Base-by-base conservation (phyloP, 202 grass and related monocot species). In the Dendrocalamus latiflorus region DNA sequence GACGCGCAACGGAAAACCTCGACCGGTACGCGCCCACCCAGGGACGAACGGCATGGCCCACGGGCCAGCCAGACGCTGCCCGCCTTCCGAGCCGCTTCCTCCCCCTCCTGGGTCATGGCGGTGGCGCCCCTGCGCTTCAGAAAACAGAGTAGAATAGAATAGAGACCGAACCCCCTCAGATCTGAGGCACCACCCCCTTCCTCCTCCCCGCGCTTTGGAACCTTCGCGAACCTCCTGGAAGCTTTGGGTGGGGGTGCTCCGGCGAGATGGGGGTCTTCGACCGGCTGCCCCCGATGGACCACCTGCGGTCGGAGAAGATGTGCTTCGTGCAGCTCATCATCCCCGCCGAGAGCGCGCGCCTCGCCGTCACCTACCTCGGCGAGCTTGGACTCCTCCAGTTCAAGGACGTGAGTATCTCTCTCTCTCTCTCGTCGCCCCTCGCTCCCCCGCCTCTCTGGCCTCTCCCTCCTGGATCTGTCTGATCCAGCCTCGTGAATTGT, bases 291-390 rank as follows among this genome's bases (percentile, higher is more conserved):
- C 88, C 91, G 48, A 92, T 99, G 97, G 93, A 99, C 78, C 91
- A 91, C 89, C 88, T 99, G 62, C 93, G 97, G 84, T 99, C 97
- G 17, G 97, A 99, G 81, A 88, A 91, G 86, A 96, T 99, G 97
- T 91, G 93, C 97, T 88, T 94, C 84, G 97, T 99, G 86, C 97
- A 94, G 83, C 91, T 99, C 81, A 99, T 99, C 70, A 96, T 94
- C 74, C 97, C 97, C 78, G 93, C 91, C 41, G 97, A 99, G 85
- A 88, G 89, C 71, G 81, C 93, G 43, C 97, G 91, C 86, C 81
- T 87, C 70, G 88, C 97, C 77, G 85, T 99, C 81, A 91, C 91
- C 48, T 99, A 99, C 86, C 93, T 99, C 66, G 93, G 97, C 42
- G 96, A 99, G 84, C 91, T 99, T 51, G 96, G 96, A 7, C 86